Evolutionary conservation across 768 basidiomycete species (phyloP), one percentile per base, ranked within the genome.

Genomic region (Tricholoma flavovirens): DNA sequence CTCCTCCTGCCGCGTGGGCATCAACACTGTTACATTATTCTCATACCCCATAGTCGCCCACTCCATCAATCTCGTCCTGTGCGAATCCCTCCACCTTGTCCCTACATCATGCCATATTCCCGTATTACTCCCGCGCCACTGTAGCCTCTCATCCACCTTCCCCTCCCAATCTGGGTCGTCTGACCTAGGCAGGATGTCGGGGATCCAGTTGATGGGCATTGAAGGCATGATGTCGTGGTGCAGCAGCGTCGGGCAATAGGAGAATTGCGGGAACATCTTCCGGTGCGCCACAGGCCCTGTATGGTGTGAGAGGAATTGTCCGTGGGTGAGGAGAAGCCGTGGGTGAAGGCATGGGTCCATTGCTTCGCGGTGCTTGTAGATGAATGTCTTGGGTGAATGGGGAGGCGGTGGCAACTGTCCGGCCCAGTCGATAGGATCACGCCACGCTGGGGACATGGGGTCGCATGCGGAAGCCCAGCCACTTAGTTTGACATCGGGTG

Each of bases 101-200:
- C 66, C 56, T 2, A 62, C 57, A 2, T 66, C 67, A 52, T 79
- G 79, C 66, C 69, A 75, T 2, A 82, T 85, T 21, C 88, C 88
- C 4, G 87, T 90, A 26, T 83, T 88, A 26, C 80, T 79, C 3
- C 89, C 89, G 21, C 89, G 72, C 89, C 89, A 91, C 51, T 81
- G 75, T 43, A 90, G 55, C 29, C 79, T 64, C 54, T 81, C 78
- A 60, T 86, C 79, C 1, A 64, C 56, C 68, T 84, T 87, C 51
- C 77, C 72, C 1, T 79, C 77, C 84, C 87, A 91, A 0, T 73
- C 73, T 5, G 81, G 75, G 62, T 86, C 79, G 57, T 81, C 72
- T 5, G 60, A 57, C 21, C 70, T 60, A 4, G 72, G 67, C 2
- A 62, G 52, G 9, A 70, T 59, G 4, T 74, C 74, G 5, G 64